Base-by-base conservation (phyloP, 2,329 filamentous ascomycete genomes). In the Exophiala lecanii-corni region DNA sequence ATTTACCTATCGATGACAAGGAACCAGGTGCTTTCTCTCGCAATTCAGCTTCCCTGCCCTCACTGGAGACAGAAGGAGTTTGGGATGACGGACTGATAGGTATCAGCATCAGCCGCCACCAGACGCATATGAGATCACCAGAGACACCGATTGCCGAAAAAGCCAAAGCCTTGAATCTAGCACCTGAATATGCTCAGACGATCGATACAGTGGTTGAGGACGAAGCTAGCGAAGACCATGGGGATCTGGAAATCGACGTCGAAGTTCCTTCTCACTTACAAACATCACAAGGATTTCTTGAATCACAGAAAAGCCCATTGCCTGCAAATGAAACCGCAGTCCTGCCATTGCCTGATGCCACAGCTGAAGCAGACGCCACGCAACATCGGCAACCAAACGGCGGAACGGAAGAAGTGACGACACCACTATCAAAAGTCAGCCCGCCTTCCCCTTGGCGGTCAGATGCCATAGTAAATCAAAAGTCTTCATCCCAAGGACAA, bases 71-170 rank as follows among this genome's bases (percentile, higher is more conserved):
- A 13, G 32, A 48, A 18, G 28, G 30, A 9, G 39, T 51, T 9
- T 40, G 47, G 36, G 45, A 45, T 30, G 54, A 60, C 42, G 59
- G 61, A 9, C 65, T 78, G 23, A 68, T 82, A 52, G 77, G 76
- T 2, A 68, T 81, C 55, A 80, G 77, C 56, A 79, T 82, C 49
- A 69, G 76, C 46, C 68, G 67, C 28, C 67, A 70, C 31, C 78
- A 82, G 58, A 76, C 71, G 37, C 70, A 73, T 32, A 65, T 81
- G 57, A 74, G 69, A 25, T 76, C 75, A 13, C 72, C 76, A 7
- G 67, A 68, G 31, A 81, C 76, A 3, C 76, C 78, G 1, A 74
- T 73, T 7, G 71, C 71, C 15, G 78, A 80, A 56, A 81, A 80
- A 58, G 72, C 67, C n/a, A 72, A 74, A 2, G 71, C 71, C 2